Evolutionary conservation across 345 rosid species (phyloP).

Genomic region (Euphorbia tirucalli): DNA sequence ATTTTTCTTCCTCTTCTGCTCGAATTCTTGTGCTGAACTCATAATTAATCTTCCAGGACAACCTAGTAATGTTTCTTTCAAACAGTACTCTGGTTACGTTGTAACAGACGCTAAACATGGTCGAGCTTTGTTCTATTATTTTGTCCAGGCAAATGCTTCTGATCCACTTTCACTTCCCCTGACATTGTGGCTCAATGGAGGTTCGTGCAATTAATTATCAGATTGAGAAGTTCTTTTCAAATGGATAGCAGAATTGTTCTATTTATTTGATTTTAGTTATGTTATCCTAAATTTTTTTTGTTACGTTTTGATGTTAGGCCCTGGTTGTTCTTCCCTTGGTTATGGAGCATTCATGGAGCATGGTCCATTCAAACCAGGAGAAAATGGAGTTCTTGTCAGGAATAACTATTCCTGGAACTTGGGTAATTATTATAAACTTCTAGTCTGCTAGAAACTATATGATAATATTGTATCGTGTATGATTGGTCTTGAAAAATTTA

Average conservation of each 20-base stretch:
- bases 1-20: conserved; percentile 2
- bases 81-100: conserved; percentile 35
- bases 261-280: no score
- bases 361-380: neutral
- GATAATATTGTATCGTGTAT: no score
- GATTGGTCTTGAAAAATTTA: neutral
- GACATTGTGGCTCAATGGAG: conserved; percentile 39
- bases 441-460: neutral
- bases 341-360: no score
- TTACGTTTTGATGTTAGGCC: conserved; percentile 15
- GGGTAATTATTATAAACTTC: conserved; percentile 10
- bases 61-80: conserved; percentile 29
- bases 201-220: conserved; percentile 5
- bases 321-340: no score
- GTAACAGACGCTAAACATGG: conserved; percentile 32
- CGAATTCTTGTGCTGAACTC: conserved; percentile 28
- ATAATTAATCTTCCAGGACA: conserved; percentile 38
- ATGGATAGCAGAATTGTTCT: no score
- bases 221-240: no score
- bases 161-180: conserved; percentile 23
- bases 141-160: conserved; percentile 27
- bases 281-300: no score
- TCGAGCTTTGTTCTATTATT: conserved; percentile 35
- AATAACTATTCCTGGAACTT: conserved; percentile 40
- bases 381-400: conserved; percentile 28